phyloP scores from a whole-genome alignment of 352 stramenopile species.

The Phytophthora crassamura region DNA sequence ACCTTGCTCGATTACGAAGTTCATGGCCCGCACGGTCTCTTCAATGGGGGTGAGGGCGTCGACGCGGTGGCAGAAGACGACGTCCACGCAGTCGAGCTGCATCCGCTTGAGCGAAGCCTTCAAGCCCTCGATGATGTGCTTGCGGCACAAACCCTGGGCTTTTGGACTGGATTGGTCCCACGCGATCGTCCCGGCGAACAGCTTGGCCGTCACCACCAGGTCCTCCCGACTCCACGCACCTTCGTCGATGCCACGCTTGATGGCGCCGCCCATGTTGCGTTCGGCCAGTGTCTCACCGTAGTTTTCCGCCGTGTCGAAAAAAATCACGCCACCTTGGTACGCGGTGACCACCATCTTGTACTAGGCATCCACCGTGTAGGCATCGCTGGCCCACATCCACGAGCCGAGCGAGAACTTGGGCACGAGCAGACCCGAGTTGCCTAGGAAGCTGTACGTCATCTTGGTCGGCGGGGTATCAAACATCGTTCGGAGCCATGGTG shows the following conservation, averaged over 20 bases:
- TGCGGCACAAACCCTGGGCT: slow-evolving; percentile 32
- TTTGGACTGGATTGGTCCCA: slow-evolving; percentile 27
- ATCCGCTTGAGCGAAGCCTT: slow-evolving; percentile 49
- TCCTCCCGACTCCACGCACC: slow-evolving; percentile 49
- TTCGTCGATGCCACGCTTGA: slow-evolving; percentile 47
- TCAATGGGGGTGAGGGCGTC: slow-evolving; percentile 61
- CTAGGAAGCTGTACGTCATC: not conserved
- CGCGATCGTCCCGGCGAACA: slow-evolving; percentile 43
- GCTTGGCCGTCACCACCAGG: slow-evolving; percentile 62
- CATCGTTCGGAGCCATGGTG: too few relatives aligned
- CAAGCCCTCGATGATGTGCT: slow-evolving; percentile 52
- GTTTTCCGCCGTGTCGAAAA: slow-evolving; percentile 48
- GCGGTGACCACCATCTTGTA: slow-evolving; percentile 28
- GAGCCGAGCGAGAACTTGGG: slow-evolving; percentile 3
- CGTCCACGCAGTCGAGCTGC: slow-evolving; percentile 50
- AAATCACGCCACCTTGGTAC: slow-evolving; percentile 47
- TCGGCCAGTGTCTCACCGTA: slow-evolving; percentile 23
- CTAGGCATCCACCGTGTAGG: slow-evolving; percentile 20
- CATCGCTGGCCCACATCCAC: slow-evolving; percentile 17
- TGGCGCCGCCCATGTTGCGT: slow-evolving; percentile 40
- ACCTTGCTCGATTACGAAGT: slow-evolving; percentile 57
- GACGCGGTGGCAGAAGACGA: slow-evolving; percentile 63
- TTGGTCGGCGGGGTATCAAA: too few relatives aligned
- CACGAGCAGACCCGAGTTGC: not conserved
- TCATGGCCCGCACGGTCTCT: slow-evolving; percentile 69